Evolutionary conservation across 768 basidiomycete species (phyloP), one percentile per base, ranked within the genome.

Genomic region (Phylloporus rhodoxanthus): DNA sequence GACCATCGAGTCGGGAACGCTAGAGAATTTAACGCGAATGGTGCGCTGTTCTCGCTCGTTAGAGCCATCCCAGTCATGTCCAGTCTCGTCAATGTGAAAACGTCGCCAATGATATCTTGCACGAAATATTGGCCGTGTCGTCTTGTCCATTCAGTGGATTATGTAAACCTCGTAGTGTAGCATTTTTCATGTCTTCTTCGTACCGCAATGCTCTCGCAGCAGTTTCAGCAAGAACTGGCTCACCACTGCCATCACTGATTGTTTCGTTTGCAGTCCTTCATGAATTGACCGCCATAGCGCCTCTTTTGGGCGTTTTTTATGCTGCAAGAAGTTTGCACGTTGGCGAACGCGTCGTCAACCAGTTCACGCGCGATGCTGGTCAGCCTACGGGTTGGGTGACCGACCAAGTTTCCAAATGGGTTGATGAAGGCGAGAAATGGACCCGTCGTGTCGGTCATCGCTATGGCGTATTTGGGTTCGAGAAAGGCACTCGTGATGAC

Each of bases 221-320:
- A 2, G 60, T 92, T 10, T 83, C 91, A 15, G 67, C 74, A 6
- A 78, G 83, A 32, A 90, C 90, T 15, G 80, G 85, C 15, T 75
- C 87, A 2, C 87, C 89, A 13, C 62, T 94, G 1, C 75, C 90
- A 1, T 91, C 90, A 10, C 77, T 96, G 43, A 45, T 54, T 55
- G 79, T 87, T 36, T 90, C 91, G 0, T 95, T 96, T 56, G 82
- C 79, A 5, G 69, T 93, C 46, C 73, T 96, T 2, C 93, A 96
- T 61, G 92, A 96, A 62, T 55, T 90, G 10, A 92, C 91, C 0
- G 91, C 92, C 0, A 61, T 93, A 44, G 73, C 81, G 0, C 90
- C 92, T 2, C 75, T 93, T 25, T 76, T 85, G 4, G 78, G 81
- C 30, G 63, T 88, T 33, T 95, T 91, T 65, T 90, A 81, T 60